phyloP scores from a whole-genome alignment of 148 eudicot species.

The Rhododendron williamsianum region DNA sequence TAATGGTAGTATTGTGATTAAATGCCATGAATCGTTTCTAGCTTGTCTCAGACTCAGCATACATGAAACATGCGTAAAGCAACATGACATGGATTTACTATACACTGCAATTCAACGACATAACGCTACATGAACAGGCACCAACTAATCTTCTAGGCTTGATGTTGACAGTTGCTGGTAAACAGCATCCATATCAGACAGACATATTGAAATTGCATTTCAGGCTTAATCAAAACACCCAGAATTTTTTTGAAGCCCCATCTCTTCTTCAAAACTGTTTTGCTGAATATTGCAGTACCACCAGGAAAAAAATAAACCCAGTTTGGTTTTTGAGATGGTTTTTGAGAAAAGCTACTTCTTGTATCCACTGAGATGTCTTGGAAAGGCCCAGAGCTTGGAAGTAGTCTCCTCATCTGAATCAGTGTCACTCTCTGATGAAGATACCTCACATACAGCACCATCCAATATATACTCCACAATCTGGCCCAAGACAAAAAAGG shows the following conservation, averaged over 20 bases:
- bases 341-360: not conserved
- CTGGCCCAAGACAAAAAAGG: conserved; percentile 32
- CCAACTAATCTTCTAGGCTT: conserved; percentile 3
- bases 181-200: not conserved
- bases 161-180: not conserved
- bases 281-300: no score
- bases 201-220: not conserved
- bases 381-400: conserved; percentile 44
- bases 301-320: not conserved
- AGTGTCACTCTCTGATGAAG: conserved; percentile 55
- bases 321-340: no score
- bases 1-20: not conserved
- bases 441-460: conserved; percentile 16
- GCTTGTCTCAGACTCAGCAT: not conserved
- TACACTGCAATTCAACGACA: not conserved
- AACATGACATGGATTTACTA: not conserved
- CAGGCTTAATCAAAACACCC: not conserved
- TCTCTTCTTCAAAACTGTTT: not conserved
- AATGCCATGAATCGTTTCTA: not conserved
- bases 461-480: conserved; percentile 47
- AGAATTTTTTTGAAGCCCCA: not conserved
- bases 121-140: not conserved
- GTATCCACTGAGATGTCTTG: not conserved
- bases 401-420: conserved; percentile 41
- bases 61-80: not conserved